phyloP scores from a whole-genome alignment of 257 asterid species.

The Solanum pinnatisectum region DNA sequence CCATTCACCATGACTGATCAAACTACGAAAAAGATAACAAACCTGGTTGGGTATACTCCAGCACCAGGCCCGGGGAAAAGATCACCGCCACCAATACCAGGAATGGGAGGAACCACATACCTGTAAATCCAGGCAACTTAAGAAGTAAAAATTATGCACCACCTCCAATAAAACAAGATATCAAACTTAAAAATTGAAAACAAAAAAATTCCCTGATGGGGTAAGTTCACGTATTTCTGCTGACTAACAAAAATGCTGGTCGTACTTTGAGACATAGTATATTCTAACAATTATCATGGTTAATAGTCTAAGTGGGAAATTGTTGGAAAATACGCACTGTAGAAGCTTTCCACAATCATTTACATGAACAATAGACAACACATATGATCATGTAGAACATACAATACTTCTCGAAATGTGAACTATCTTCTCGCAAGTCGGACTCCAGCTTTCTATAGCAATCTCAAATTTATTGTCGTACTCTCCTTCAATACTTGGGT shows the following conservation, averaged over 20 bases:
- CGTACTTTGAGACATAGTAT: neutral
- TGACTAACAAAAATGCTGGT: neutral
- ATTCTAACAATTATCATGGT: neutral
- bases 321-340: neutral
- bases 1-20: neutral
- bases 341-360: neutral
- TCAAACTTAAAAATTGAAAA: neutral
- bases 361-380: neutral
- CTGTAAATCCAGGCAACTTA: conserved; percentile 13
- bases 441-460: neutral
- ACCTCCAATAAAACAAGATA: neutral
- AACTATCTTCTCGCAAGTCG: neutral
- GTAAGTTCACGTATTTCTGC: neutral
- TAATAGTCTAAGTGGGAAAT: neutral
- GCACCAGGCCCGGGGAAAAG: conserved; percentile 63
- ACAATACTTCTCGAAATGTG: neutral
- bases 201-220: neutral
- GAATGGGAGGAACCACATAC: conserved; percentile 44
- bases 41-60: conserved; percentile 77
- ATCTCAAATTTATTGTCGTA: neutral
- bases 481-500: neutral
- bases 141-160: neutral
- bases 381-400: neutral
- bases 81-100: conserved; percentile 41
- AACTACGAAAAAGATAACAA: neutral